phyloP scores from a whole-genome alignment of 305 asterid species.

The Stenogyne calaminthoides region DNA sequence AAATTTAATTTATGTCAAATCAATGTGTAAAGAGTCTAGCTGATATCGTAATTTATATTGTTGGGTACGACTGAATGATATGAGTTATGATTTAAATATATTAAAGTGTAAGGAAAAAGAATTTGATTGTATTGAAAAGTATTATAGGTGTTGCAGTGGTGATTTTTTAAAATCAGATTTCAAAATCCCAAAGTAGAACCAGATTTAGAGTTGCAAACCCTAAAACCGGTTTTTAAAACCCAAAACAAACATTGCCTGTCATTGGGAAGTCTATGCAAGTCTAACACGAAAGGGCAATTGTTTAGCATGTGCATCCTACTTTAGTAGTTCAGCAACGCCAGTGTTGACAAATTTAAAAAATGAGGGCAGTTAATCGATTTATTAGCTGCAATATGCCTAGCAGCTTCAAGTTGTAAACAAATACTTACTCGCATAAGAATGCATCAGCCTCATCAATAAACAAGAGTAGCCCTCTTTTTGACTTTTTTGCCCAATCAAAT shows the following conservation, averaged over 20 bases:
- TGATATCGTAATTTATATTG: no score
- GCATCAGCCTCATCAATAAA: constrained; percentile 99
- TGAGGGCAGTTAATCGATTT: neutral
- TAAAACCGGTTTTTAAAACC: neutral
- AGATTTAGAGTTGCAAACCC: no score
- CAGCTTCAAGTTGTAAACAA: neutral
- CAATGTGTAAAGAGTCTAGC: no score
- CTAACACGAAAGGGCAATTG: no score
- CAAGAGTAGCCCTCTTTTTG: constrained; percentile 84
- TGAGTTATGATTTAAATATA: no score
- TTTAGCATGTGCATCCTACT: neutral
- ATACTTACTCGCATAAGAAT: constrained; percentile 93
- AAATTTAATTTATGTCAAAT: no score
- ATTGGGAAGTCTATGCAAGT: neutral
- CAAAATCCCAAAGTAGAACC: no score
- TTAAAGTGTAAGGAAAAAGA: no score
- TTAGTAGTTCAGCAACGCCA: neutral
- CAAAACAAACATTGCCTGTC: neutral
- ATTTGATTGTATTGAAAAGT: no score
- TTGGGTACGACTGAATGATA: no score
- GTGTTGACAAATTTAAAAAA: neutral
- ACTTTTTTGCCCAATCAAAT: constrained; percentile 97
- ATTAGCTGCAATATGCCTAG: neutral
- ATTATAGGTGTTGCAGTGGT: no score
- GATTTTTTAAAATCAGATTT: no score